Base-by-base conservation (phyloP, 495 filamentous ascomycete species). In the Neurospora sp. region DNA sequence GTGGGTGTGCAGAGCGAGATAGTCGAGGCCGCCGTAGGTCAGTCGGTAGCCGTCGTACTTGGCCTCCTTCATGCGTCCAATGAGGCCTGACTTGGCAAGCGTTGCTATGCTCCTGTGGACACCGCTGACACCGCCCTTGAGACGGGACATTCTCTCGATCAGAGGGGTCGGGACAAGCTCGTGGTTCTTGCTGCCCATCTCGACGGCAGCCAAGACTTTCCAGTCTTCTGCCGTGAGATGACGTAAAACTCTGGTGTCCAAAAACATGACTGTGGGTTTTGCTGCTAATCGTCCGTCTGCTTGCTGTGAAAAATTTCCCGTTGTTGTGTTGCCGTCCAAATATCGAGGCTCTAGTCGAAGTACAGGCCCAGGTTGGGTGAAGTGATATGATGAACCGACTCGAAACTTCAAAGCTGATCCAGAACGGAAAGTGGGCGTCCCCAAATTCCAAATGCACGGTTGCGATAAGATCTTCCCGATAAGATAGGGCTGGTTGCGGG, bases 1-100 rank as follows among this genome's bases (percentile, higher is more conserved):
- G 82, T 97, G 91, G 9, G 94, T 89, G 80, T 98, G 91, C 70
- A 99, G 87, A 10, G 96, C 93, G 18, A 98, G 89, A 81, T 99
- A 99, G 84, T 99, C 96, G 45, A 98, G 89, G 3, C 96, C 96
- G 75, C 96, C 96, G 82, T 98, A 98, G 31, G 95, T 96, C 31
- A 99, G 89, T 68, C 96, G 91, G 85, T 99, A 99, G 70, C 96
- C 96, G 80, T 99, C 96, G 82, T 99, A 98, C 82, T 93, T 94
- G 68, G 94, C 92, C 83, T 98, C 97, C 84, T 97, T 97, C 74
- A 96, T 89, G 75, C 92, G 92, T 18, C 92, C 94, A 75, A 99
- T 96, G 71, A 99, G 84, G 74, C 92, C 93, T n/a, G 87, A 90
- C 81, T 98, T 98, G 74, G 96, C 96, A 45, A 99, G 88, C 69